phyloP scores from a whole-genome alignment of 306 rosid species.

The Mimosa pudica region DNA sequence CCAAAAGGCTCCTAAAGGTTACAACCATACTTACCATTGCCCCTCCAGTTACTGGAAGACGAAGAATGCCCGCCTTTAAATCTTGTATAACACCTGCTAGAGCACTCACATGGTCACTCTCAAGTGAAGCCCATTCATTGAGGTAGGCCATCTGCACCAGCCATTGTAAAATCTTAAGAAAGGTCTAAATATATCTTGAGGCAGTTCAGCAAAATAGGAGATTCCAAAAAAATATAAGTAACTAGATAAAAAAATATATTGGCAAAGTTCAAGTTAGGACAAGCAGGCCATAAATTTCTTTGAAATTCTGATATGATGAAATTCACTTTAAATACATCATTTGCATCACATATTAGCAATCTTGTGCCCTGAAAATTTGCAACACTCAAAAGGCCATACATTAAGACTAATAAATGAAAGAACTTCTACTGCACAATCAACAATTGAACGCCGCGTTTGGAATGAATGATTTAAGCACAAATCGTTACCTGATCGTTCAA shows the following conservation, averaged over 20 bases:
- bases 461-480: constrained; percentile 32
- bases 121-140: constrained; percentile 84
- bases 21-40: constrained; percentile 63
- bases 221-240: constrained; percentile 24
- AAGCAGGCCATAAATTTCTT: constrained; percentile 4
- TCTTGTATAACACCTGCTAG: constrained; percentile 84
- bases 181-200: constrained; percentile 25
- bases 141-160: constrained; percentile 76
- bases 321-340: not conserved
- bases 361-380: constrained; percentile 20
- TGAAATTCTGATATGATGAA: not conserved
- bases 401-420: constrained; percentile 3
- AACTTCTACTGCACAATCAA: constrained; percentile 3
- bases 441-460: constrained; percentile 16
- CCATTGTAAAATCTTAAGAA: constrained; percentile 40
- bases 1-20: constrained; percentile 5
- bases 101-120: constrained; percentile 70
- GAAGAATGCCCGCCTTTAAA: constrained; percentile 92
- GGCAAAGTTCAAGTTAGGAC: constrained; percentile 24
- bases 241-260: constrained; percentile 24
- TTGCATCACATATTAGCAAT: constrained; percentile 18
- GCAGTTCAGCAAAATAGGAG: constrained; percentile 25
- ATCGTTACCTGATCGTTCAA: constrained; percentile 83
- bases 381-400: constrained; percentile 23
- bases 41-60: constrained; percentile 87